Conservation (phyloP, 306 rosid species). For the Begonia fuchsioides region DNA sequence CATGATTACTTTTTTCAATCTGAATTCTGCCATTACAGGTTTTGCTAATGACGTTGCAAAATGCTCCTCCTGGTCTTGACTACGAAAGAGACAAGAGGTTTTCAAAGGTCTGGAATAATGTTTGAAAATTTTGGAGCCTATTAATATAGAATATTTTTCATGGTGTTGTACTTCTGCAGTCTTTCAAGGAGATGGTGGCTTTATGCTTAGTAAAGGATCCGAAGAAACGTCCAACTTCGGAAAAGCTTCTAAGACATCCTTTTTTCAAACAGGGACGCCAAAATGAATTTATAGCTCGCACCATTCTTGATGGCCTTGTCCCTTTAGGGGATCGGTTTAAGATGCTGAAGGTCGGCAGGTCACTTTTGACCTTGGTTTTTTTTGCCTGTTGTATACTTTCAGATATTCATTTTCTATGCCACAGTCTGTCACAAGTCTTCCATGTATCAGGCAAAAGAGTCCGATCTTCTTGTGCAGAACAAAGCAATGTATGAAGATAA, state of each 20-base stretch:
- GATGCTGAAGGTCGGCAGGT: conserved; percentile 55
- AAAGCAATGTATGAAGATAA: conserved; percentile 72
- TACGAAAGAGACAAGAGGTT: conserved; percentile 91
- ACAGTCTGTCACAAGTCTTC: conserved; percentile 10
- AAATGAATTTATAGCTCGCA: conserved; percentile 41
- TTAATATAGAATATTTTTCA: conserved; percentile 12
- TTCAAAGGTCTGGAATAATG: conserved; percentile 63
- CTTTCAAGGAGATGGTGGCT: conserved; percentile 85
- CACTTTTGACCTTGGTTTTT: conserved; percentile 11
- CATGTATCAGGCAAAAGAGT: conserved; percentile 62
- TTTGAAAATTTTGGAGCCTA: conserved; percentile 14
- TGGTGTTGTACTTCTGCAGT: conserved; percentile 32
- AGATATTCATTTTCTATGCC: conserved; percentile 2
- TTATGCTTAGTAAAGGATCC: conserved; percentile 97
- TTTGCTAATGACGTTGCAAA: conserved; percentile 90
- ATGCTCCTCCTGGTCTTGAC: conserved; percentile 98
- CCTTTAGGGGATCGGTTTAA: conserved; percentile 87
- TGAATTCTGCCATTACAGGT: conserved; percentile 36
- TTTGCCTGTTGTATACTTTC: conserved; percentile 3
- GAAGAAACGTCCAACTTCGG: conserved; percentile 87
- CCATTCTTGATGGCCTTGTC: conserved; percentile 68
- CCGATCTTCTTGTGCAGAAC: conserved; percentile 78
- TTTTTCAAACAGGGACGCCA: conserved; percentile 74
- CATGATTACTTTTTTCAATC: background rate
- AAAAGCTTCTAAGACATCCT: conserved; percentile 80